Base-by-base conservation (phyloP, 2,329 filamentous ascomycete genomes). In the Thielaviopsis musarum region DNA sequence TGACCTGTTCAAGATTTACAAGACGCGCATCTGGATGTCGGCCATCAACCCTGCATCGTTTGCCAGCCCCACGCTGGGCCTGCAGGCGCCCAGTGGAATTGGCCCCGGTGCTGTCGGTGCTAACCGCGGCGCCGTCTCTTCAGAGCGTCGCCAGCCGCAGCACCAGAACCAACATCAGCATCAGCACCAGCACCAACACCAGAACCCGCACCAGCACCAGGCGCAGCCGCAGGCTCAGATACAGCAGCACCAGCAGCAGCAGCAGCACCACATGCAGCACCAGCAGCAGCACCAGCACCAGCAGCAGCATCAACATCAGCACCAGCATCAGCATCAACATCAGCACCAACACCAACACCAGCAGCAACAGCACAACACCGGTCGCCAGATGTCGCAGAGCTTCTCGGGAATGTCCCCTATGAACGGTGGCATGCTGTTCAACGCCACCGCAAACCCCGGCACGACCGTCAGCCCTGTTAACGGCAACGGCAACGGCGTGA, bases 21-120 rank as follows among this genome's bases (percentile, higher is more conserved):
- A 98, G 76, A 95, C 91, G 22, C 83, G 94, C 66, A 98, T 98
- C 67, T 98, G 93, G 93, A 95, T 98, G 88, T 97, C 91, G 4
- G 93, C 93, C 3, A 95, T 98, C 71, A 98, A 98, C 69, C 93
- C 93, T 7, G 93, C 91, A 5, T 96, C 91, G 0, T 96, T 97
- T 70, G 87, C 87, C 24, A 91, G 84, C 63, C 86, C 87, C 19
- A 83, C 82, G 2, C 75, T 88, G 55, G 85, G 85, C 26, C 74
- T 90, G 22, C 83, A 85, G 68, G 82, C 84, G 2, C 82, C 85
- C 1, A 84, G 82, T 63, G 80, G 80, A 28, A 77, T 86, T 65
- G 81, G 82, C 0, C 81, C 82, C 9, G 84, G 83, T 24, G 81
- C 82, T 24, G 78, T 87, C n/a, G 78, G 77, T 54, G 75, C 78